Percentiles rank a stretch among this genome's conserved stretches.
Evolutionary conservation across 345 rosid species (phyloP).

Genomic region (Linum trigynum): DNA sequence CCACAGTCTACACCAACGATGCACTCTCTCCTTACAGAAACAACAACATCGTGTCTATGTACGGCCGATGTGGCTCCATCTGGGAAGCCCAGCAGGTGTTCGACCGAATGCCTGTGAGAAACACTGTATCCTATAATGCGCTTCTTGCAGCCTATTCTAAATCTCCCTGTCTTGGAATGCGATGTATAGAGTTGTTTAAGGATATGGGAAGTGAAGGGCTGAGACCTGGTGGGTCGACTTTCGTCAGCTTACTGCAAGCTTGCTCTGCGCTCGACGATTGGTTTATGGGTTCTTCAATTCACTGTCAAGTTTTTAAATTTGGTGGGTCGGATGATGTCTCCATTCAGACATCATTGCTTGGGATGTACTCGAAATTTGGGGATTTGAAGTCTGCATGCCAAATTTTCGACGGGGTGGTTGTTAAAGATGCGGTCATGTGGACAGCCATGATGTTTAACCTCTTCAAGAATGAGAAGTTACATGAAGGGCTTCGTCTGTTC

Average conservation of each 20-base stretch:
- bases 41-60: conserved; percentile 65
- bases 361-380: conserved; percentile 59
- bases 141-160: conserved; percentile 62
- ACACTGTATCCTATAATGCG: conserved; percentile 54
- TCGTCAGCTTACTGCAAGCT: conserved; percentile 63
- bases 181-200: conserved; percentile 25
- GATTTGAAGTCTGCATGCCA: conserved; percentile 48
- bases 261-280: conserved; percentile 40
- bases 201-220: conserved; percentile 37
- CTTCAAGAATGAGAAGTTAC: conserved; percentile 49
- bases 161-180: conserved; percentile 20
- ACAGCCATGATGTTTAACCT: conserved; percentile 60
- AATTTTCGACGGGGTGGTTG: conserved; percentile 35
- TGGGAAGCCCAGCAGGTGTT: conserved; percentile 39
- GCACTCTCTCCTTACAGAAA: conserved; percentile 37
- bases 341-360: conserved; percentile 67
- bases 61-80: conserved; percentile 46
- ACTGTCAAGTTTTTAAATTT: conserved; percentile 39
- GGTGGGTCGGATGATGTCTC: conserved; percentile 39
- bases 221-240: conserved; percentile 53
- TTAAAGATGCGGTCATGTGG: conserved; percentile 67
- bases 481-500: conserved; percentile 38
- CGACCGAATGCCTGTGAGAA: conserved; percentile 65
- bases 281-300: conserved; percentile 41
- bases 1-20: conserved; percentile 11